Base-by-base conservation (phyloP, 2,329 filamentous ascomycete genomes). In the Penicillium sclerotigenum region DNA sequence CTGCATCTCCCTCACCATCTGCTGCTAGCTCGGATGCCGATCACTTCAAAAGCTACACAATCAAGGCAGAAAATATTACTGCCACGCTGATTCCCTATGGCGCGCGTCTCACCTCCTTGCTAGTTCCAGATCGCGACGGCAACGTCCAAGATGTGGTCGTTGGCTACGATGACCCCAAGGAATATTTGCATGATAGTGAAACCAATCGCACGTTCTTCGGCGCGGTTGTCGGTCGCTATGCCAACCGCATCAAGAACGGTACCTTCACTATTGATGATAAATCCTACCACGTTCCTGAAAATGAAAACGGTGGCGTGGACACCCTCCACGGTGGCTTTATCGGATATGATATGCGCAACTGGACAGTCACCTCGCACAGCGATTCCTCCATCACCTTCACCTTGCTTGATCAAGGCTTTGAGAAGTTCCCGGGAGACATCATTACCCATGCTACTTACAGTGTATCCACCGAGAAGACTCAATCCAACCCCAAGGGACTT, bases 191-290 rank as follows among this genome's bases (percentile, higher is more conserved):
- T 26, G 79, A 81, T 59, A 74, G 73, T 9, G 64, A 75, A 57
- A 79, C 76, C 31, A 76, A 76, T 46, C 76, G 79, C 63, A 80
- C 76, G 47, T 80, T 71, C 68, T 79, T 79, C 58, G 78, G 78
- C 18, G 68, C 78, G 2, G 68, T 79, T 6, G 78, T 80, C 14
- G 80, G 80, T 54, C 76, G 80, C 46, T 82, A 82, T 69, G 80
- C 80, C 54, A 82, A 82, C 64, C 77, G 80, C 37, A 82, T 82
- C 68, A 81, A 79, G 72, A 83, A 83, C 56, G 79, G 80, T 49
- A 82, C 80, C 4, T 83, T 83, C 67, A 73, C 73, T 22, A 71
- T 83, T 54, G 77, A 80, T 51, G 77, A 74, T 20, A 62, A 71
- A 18, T 73, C 69, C 4, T 82, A 78, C 58, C 71, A 82, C 28